A percentile compares a stretch with the other conserved stretches of the same genome.
phyloP scores from a whole-genome alignment of 768 basidiomycete species.

The Boletus barrowsii region DNA sequence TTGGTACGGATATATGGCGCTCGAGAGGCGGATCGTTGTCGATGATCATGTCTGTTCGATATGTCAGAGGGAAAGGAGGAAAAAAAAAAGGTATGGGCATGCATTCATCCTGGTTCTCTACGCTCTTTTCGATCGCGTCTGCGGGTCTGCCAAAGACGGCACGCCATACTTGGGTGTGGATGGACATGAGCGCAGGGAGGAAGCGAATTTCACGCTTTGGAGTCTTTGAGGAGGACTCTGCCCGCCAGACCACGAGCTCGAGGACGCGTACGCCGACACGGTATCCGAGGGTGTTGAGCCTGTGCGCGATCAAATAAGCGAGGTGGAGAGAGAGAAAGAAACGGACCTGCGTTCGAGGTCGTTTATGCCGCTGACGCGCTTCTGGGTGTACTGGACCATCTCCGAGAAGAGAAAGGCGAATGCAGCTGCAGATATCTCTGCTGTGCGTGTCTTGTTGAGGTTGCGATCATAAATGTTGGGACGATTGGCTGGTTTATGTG shows the following conservation, averaged over 20 bases:
- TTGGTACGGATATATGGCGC: conserved; percentile 88
- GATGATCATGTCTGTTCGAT: conserved; percentile 84
- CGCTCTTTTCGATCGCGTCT: conserved; percentile 93
- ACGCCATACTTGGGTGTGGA: conserved; percentile 94
- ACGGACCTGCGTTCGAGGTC: conserved; percentile 89
- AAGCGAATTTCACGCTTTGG: conserved; percentile 92
- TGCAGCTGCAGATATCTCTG: conserved; percentile 81
- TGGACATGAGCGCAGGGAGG: conserved; percentile 86
- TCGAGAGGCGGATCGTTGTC: conserved; percentile 95
- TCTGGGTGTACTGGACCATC: conserved; percentile 94
- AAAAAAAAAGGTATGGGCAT: conserved; percentile 26
- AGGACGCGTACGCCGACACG: conserved; percentile 85
- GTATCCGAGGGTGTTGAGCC: conserved; percentile 90
- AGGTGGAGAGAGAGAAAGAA: neutral
- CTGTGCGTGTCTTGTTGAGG: conserved; percentile 79
- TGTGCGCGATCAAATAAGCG: conserved; percentile 29
- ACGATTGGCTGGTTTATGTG: conserved; percentile 41
- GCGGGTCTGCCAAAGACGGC: conserved; percentile 92
- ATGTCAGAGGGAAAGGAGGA: conserved; percentile 1
- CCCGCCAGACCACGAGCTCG: conserved; percentile 80
- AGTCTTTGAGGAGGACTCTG: conserved; percentile 75
- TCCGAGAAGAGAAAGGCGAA: conserved; percentile 93
- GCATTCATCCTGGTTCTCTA: conserved; percentile 97
- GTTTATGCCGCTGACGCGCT: conserved; percentile 89
- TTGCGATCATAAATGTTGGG: conserved; percentile 87